phyloP scores from a whole-genome alignment of 345 rosid species.

The Pistacia atlantica region DNA sequence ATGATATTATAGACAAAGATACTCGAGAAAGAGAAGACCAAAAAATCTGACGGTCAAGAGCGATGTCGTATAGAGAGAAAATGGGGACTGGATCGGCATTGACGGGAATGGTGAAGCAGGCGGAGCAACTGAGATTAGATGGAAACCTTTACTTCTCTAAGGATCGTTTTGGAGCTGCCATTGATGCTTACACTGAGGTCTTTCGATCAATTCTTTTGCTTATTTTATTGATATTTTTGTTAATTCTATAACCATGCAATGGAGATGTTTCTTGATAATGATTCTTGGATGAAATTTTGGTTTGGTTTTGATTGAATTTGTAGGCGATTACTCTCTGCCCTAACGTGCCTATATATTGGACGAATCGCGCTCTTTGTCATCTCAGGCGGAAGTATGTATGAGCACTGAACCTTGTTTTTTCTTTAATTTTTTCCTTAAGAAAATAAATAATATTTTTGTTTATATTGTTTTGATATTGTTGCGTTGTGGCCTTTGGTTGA shows the following conservation, averaged over 20 bases:
- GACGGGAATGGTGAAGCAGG: conserved; percentile 56
- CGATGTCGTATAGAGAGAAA: background rate
- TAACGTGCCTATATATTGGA: conserved; percentile 79
- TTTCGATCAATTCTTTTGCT: background rate
- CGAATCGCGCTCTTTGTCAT: conserved; percentile 93
- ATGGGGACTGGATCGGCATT: conserved; percentile 42
- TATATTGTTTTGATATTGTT: background rate
- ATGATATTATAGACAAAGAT: background rate
- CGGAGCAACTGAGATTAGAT: conserved; percentile 61
- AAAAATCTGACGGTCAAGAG: background rate
- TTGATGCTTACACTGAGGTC: conserved; percentile 93
- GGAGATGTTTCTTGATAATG: background rate
- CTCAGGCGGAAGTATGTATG: conserved; percentile 78
- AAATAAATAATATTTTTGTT: background rate
- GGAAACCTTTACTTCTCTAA: conserved; percentile 66
- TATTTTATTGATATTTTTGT: background rate
- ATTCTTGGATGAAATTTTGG: background rate
- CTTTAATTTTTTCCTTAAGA: background rate
- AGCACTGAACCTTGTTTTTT: background rate
- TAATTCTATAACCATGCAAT: background rate
- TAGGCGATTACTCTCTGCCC: conserved; percentile 93
- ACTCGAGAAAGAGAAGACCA: background rate
- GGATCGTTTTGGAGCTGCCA: conserved; percentile 81
- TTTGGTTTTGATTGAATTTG: background rate
- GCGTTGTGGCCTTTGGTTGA: conserved; percentile 10